These are phyloP conservation scores for Pseudogymnoascus sp. DNA, from an alignment of 2,329 filamentous ascomycete species.

Conservation along the genomic window DNA sequence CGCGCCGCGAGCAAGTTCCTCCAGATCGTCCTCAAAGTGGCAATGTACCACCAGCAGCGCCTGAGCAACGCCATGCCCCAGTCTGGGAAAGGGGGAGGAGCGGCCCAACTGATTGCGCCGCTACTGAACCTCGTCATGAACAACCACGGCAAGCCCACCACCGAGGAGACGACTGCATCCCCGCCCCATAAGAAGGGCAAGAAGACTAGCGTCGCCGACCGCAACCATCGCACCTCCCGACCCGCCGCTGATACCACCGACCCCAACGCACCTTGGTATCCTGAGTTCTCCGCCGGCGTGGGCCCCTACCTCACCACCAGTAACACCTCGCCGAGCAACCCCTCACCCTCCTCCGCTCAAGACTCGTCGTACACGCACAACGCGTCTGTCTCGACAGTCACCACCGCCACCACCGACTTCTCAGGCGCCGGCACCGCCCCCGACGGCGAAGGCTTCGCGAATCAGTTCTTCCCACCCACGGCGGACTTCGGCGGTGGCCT, in stretches of 20 bases:
- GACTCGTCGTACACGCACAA: constrained; percentile 5
- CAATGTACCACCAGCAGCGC: constrained; percentile 5
- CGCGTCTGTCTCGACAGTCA: neutral
- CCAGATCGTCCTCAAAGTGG: constrained; percentile 5
- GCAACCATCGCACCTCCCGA: neutral
- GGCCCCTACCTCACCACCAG: neutral
- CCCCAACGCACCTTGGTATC: neutral
- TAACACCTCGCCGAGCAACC: neutral
- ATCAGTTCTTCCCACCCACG: neutral
- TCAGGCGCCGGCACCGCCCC: neutral
- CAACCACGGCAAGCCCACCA: neutral
- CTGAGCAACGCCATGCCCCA: neutral
- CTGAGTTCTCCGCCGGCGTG: neutral
- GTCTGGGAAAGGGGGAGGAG: neutral
- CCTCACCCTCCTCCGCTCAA: neutral
- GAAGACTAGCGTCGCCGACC: neutral
- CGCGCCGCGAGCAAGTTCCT: constrained; percentile 6
- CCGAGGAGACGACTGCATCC: neutral
- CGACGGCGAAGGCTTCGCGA: neutral
- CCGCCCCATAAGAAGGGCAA: neutral
- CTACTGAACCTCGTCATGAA: constrained; percentile 6
- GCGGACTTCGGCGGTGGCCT: neutral
- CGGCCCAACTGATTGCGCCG: neutral
- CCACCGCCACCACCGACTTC: neutral
- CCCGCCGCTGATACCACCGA: neutral